Evolutionary conservation across 371 early-diverging fungal genomes (phyloP).

Genomic region (Blastocladiella emersonii): DNA sequence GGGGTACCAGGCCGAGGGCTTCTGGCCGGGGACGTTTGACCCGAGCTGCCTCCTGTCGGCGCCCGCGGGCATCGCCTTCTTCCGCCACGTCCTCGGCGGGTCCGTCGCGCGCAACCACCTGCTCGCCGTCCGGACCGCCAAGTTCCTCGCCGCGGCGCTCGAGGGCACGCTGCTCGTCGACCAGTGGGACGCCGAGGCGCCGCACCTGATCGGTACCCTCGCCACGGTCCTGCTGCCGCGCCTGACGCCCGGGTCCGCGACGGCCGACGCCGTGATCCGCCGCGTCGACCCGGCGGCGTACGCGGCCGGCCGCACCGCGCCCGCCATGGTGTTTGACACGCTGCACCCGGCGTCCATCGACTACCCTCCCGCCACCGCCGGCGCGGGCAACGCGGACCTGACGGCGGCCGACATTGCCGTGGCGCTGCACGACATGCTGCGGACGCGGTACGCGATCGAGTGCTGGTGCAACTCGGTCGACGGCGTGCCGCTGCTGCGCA

Average conservation of each 20-base stretch:
- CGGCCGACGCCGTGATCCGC: too few species aligned
- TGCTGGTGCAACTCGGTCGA: constrained; percentile 12
- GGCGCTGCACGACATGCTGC: constrained; percentile 13
- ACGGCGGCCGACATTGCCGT: neutral
- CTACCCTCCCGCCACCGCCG: neutral
- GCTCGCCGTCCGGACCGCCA: constrained; percentile 11
- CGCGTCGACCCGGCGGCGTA: too few species aligned
- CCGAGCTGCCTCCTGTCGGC: constrained; percentile 14
- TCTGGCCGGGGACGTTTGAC: constrained; percentile 24
- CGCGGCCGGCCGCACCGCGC: too few species aligned
- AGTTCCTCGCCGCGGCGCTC: constrained; percentile 13
- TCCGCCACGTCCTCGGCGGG: constrained; percentile 6
- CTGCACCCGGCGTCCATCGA: neutral
- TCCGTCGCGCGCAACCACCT: constrained; percentile 12
- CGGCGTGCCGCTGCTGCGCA: constrained; percentile 12
- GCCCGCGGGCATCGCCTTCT: constrained; percentile 9
- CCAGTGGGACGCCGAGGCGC: neutral
- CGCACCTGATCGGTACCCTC: neutral
- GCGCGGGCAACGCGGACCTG: neutral
- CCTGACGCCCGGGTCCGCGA: neutral
- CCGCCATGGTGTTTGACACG: neutral
- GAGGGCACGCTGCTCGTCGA: constrained; percentile 11
- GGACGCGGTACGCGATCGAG: constrained; percentile 12
- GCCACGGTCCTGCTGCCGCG: neutral
- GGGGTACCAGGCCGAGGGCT: constrained; percentile 16